These are phyloP conservation scores for Beauveria bassiana DNA, from an alignment of 2,329 filamentous ascomycete genomes.

Conservation along the genomic window DNA sequence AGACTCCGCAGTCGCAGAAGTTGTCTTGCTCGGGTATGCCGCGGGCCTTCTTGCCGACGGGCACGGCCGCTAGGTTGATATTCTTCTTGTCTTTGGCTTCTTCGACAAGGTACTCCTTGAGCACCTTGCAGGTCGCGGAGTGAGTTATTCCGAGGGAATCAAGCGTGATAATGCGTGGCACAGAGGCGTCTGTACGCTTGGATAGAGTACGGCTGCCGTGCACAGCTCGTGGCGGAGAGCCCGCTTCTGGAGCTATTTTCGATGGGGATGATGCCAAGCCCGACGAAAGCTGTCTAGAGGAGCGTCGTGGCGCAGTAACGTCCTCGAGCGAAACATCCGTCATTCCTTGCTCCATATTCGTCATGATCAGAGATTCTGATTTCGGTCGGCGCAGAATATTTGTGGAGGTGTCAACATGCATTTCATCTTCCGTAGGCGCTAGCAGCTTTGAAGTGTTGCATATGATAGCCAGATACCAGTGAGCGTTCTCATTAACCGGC, in stretches of 20 bases:
- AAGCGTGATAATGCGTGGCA: constrained; percentile 72
- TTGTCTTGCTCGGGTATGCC: constrained; percentile 76
- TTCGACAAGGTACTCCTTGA: constrained; percentile 69
- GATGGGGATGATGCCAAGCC: background rate
- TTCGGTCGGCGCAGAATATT: constrained; percentile 9
- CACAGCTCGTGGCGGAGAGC: background rate
- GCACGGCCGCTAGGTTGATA: constrained; percentile 29
- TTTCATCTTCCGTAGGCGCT: constrained; percentile 11
- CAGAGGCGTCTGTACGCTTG: constrained; percentile 32
- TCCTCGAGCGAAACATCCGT: constrained; percentile 20
- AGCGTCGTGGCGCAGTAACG: background rate
- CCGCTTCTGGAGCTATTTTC: background rate
- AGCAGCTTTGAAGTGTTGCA: constrained; percentile 66
- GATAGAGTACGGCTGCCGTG: constrained; percentile 10
- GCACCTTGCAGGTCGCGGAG: constrained; percentile 51
- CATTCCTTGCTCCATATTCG: constrained; percentile 15
- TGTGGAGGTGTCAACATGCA: constrained; percentile 9
- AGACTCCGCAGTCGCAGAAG: constrained; percentile 83
- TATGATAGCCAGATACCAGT: constrained; percentile 95
- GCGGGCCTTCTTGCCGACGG: constrained; percentile 57
- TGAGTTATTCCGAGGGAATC: constrained; percentile 72
- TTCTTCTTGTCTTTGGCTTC: constrained; percentile 61
- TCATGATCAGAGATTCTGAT: constrained; percentile 12
- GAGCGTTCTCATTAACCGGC: constrained; percentile 76
- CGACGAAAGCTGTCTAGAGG: constrained; percentile 1